Evolutionary conservation across 1,284 basidiomycete species (phyloP), one percentile per base, ranked within the genome.

Genomic region (Exsudoporus floridanus): DNA sequence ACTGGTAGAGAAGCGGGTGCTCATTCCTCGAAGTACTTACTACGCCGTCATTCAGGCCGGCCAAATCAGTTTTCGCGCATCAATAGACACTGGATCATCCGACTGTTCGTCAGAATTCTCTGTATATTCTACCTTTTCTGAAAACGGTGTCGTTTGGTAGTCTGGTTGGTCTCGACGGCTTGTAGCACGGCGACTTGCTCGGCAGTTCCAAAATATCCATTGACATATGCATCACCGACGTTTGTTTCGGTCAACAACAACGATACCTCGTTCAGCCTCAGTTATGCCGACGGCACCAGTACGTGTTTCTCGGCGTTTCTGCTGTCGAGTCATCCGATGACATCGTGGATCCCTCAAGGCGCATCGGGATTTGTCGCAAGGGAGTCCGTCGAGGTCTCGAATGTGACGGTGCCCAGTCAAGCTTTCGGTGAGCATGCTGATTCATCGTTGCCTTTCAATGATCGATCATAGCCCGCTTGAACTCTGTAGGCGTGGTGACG

Each of bases 51-150:
- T 88, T 43, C 68, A 77, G 53, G 71, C 77, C 36, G 88, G 87
- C 36, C 72, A 75, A 53, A 79, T 87, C 56, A 80, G 70, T 60
- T 86, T 89, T 59, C 83, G 86, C 16, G 79, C 84, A n/a, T 79
- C 80, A 1, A 70, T 90, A 37, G 88, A 90, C 66, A 90, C 88
- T 1, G 89, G 76, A n/a, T 90, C 88, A 5, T 77, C 87, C 12
- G 64, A 66, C 33, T 37, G 64, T 66, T 37, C 31, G 63, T 64
- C 28, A 1, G 21, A 37, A 35, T 53, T 41, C 34, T 27, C 31
- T 27, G 37, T 39, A n/a, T 36, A 4, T 16, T n/a, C 16, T 36
- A 1, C 6, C 9, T 27, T 21, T 40, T 28, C 50, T 59, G 19
- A 64, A 16, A 21, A 14, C 8, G 10, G 4, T 2, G 8, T 41